phyloP scores from a whole-genome alignment of 345 rosid genomes.

The Acer saccharum region DNA sequence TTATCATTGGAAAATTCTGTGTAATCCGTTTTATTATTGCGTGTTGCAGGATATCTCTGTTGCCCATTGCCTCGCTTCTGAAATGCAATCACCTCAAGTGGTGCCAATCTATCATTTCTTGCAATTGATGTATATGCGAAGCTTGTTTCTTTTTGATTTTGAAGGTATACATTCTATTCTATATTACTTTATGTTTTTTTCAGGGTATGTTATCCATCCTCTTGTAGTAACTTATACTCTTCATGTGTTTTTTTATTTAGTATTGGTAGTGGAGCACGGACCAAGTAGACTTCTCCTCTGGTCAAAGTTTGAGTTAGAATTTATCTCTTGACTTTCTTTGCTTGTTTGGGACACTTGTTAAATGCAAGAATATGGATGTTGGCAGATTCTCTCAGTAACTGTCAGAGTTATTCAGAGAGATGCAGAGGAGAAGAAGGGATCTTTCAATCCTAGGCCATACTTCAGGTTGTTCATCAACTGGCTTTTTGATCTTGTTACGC shows the following conservation, averaged over 20 bases:
- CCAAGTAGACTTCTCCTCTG: conserved; percentile 30
- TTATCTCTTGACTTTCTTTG: neutral
- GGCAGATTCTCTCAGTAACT: conserved; percentile 35
- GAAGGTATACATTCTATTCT: conserved; percentile 19
- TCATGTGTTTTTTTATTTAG: neutral
- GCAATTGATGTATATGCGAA: conserved; percentile 41
- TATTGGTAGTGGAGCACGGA: conserved; percentile 33
- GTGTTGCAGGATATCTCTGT: conserved; percentile 36
- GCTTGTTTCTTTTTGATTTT: conserved; percentile 35
- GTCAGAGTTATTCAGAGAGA: conserved; percentile 38
- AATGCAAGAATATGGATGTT: neutral
- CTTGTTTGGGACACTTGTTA: neutral
- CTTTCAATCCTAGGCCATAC: conserved; percentile 44
- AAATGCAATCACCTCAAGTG: conserved; percentile 22
- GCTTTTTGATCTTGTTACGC: conserved; percentile 35
- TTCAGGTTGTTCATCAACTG: conserved; percentile 42
- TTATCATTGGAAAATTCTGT: neutral
- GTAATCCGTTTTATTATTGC: neutral
- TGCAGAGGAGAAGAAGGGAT: conserved; percentile 36
- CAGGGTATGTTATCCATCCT: neutral
- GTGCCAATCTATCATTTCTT: conserved; percentile 34
- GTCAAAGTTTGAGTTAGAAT: conserved; percentile 26
- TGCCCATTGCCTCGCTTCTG: conserved; percentile 34
- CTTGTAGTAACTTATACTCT: neutral
- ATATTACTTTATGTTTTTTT: neutral